phyloP scores from a whole-genome alignment of 163 green algal genomes.

The Scenedesmus sp. region DNA sequence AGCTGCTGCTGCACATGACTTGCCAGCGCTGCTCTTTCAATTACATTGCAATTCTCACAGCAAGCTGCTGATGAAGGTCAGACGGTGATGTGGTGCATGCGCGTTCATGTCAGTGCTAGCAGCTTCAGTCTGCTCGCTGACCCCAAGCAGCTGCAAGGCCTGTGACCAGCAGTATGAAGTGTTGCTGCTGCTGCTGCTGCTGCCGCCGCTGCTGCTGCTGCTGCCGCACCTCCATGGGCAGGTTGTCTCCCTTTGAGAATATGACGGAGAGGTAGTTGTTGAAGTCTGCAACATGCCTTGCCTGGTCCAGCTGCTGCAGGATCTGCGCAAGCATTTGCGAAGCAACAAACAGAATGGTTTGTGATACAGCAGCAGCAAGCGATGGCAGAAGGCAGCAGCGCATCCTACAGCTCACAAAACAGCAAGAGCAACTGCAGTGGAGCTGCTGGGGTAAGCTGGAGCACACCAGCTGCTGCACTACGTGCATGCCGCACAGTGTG shows the following conservation, averaged over 20 bases:
- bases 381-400: not conserved
- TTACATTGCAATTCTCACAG: too few relatives aligned
- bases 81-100: too few relatives aligned
- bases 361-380: not conserved
- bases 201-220: not conserved
- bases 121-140: too few relatives aligned
- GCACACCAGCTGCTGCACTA: too few relatives aligned
- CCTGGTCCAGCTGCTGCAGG: conserved; percentile 87
- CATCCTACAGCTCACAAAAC: too few relatives aligned
- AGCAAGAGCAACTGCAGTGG: too few relatives aligned
- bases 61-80: too few relatives aligned
- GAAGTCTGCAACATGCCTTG: conserved; percentile 89
- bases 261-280: conserved; percentile 96
- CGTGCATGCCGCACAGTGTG: too few relatives aligned
- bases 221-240: conserved; percentile 79
- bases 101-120: too few relatives aligned
- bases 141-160: too few relatives aligned
- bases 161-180: too few relatives aligned
- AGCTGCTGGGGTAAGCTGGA: too few relatives aligned
- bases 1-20: not conserved
- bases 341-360: not conserved
- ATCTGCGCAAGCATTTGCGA: conserved; percentile 71
- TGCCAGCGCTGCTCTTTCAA: not conserved
- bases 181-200: not conserved
- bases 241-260: conserved; percentile 82